Percentiles rank a stretch among this genome's conserved stretches.
phyloP scores from a whole-genome alignment of 2,329 filamentous ascomycete genomes.

The Aaosphaeria pasadenensis region DNA sequence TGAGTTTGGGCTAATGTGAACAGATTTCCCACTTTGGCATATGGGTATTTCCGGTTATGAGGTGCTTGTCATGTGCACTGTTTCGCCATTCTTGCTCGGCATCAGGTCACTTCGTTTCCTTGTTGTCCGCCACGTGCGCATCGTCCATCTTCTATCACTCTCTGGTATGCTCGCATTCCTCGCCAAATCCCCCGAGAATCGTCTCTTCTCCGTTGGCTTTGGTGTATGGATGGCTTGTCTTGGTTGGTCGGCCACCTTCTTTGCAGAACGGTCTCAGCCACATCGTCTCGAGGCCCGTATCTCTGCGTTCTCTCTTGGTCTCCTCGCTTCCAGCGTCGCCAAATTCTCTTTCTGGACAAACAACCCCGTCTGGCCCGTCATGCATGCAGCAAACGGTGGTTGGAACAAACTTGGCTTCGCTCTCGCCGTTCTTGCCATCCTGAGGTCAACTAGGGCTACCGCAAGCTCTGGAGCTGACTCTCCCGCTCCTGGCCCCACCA shows the following conservation, averaged over 20 bases:
- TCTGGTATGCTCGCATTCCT: constrained; percentile 77
- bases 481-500: constrained; percentile 54
- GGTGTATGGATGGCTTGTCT: constrained; percentile 77
- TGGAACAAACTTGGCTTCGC: constrained; percentile 83
- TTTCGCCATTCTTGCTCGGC: constrained; percentile 76
- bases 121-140: constrained; percentile 65
- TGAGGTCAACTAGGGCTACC: constrained; percentile 69
- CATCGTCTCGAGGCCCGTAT: constrained; percentile 77
- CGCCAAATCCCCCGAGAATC: constrained; percentile 66
- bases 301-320: constrained; percentile 74
- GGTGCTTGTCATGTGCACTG: constrained; percentile 77
- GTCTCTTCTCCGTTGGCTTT: constrained; percentile 78
- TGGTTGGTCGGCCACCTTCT: constrained; percentile 79
- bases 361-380: constrained; percentile 94
- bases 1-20: constrained; percentile 9
- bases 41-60: constrained; percentile 99
- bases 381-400: constrained; percentile 85
- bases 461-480: constrained; percentile 46
- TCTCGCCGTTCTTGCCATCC: constrained; percentile 70
- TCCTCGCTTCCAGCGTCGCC: constrained; percentile 80
- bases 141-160: constrained; percentile 74
- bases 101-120: constrained; percentile 67
- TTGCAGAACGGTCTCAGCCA: constrained; percentile 71
- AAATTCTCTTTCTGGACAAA: constrained; percentile 95
- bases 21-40: constrained; percentile 94